Base-by-base conservation (phyloP, 2,329 filamentous ascomycete species). In the Zymoseptoria pseudotritici region DNA sequence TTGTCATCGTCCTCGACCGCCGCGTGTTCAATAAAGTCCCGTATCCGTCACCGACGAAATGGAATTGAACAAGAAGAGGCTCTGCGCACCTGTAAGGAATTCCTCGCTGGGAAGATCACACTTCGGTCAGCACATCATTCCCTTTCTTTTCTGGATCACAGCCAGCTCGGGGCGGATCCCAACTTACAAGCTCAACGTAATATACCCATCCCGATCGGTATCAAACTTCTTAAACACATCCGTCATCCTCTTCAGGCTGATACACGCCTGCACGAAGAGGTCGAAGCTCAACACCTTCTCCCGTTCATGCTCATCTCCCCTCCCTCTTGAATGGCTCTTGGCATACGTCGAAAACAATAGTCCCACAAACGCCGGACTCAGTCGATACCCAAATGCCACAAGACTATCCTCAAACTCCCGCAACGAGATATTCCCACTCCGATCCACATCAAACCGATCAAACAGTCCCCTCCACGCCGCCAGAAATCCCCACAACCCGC, bases 181-280 rank as follows among this genome's bases (percentile, higher is more conserved):
- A 29, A 58, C 56, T 62, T 54, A 80, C 79, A 82, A 82, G 68
- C 79, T 81, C 68, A 82, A 67, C 51, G 80, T 82, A 62, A 82
- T 82, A 64, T 92, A 59, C 1, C 94, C 94, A 76, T 97, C 94
- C 50, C 94, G 85, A 75, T 99, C 94, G 70, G 96, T 90, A 69
- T 99, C 94, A 74, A 97, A 99, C 77, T 92, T 93, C 82, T 99
- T 99, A 75, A 99, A 99, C 26, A 96, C 91, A 75, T 99, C 94
- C 61, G 94, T 99, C 93, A 99, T 97, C 68, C 94, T 84, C 83
- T 97, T 97, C 70, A 99, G 80, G 69, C 86, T 91, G 72, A 99
- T 97, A 75, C 94, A 97, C 56, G 91, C 91, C 80, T 99, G 94
- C 62, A 99, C 94, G 71, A 99, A 99, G 56, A 99, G 77, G 77